phyloP scores from a whole-genome alignment of 2,329 filamentous ascomycete species.

The Colletotrichum sp. region DNA sequence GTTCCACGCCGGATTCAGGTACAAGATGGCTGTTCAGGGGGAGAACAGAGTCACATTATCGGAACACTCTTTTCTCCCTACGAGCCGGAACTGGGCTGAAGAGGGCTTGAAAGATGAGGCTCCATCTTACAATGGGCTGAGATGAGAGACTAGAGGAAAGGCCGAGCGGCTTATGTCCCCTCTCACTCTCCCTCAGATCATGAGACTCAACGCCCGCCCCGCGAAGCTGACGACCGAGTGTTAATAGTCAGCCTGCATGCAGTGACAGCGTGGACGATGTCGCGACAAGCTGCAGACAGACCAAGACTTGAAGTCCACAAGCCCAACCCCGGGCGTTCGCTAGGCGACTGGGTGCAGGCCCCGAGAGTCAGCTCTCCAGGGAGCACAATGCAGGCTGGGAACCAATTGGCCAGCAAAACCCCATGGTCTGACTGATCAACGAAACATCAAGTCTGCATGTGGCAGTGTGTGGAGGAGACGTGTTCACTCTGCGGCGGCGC shows the following conservation, averaged over 20 bases:
- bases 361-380: background rate
- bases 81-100: background rate
- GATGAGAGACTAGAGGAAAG: background rate
- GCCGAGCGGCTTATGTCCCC: background rate
- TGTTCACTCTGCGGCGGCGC: background rate
- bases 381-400: background rate
- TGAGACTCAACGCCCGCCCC: background rate
- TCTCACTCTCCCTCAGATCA: conserved; percentile 4
- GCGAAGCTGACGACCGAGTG: conserved; percentile 4
- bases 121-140: background rate
- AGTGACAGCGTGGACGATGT: conserved; percentile 17
- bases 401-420: conserved; percentile 1
- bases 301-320: background rate
- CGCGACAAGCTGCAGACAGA: conserved; percentile 9
- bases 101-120: background rate
- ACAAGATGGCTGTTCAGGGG: background rate
- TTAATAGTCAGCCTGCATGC: conserved; percentile 15
- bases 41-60: background rate
- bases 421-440: conserved; percentile 10
- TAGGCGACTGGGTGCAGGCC: conserved; percentile 11
- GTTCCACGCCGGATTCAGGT: conserved; percentile 13
- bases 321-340: background rate
- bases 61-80: background rate
- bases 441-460: background rate
- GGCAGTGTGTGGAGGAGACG: background rate